phyloP scores from a whole-genome alignment of 2,329 filamentous ascomycete genomes.

The Sclerotinia spermophila region DNA sequence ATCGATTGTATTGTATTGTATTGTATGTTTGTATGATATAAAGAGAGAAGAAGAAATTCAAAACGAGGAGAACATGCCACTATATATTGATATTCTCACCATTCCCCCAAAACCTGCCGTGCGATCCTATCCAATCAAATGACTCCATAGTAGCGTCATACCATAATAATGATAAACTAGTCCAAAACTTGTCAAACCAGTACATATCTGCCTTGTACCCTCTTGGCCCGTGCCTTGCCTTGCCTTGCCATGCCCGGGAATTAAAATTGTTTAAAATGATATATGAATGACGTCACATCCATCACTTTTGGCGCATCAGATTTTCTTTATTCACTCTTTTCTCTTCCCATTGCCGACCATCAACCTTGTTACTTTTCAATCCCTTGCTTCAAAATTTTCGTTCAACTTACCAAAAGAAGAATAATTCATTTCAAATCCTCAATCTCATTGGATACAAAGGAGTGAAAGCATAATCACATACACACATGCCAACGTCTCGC shows the following conservation, averaged over 20 bases:
- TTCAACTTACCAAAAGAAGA: not conserved
- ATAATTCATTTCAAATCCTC: not conserved
- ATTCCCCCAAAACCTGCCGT: not conserved
- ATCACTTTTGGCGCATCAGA: not conserved
- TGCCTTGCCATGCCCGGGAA: not conserved
- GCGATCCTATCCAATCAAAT: not conserved
- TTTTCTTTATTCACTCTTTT: not conserved
- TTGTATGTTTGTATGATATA: slow-evolving; percentile 2
- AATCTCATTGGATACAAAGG: not conserved
- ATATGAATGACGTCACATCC: slow-evolving; percentile 1
- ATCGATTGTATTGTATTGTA: slow-evolving; percentile 1
- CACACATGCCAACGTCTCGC: not conserved
- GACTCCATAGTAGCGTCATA: slow-evolving; percentile 8
- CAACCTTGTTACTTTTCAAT: not conserved
- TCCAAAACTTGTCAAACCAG: not conserved
- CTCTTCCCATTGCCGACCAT: not conserved
- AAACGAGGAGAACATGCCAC: not conserved
- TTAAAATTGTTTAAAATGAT: not conserved
- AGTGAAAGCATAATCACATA: not conserved
- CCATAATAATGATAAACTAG: not conserved
- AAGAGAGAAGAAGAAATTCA: not conserved
- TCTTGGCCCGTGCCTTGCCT: not conserved
- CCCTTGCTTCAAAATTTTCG: not conserved
- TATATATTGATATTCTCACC: not conserved
- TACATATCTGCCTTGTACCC: not conserved